Percentiles rank a stretch among this genome's conserved stretches.
Evolutionary conservation across 2,329 filamentous ascomycete species (phyloP).

Genomic region (Diplocarpon mali): DNA sequence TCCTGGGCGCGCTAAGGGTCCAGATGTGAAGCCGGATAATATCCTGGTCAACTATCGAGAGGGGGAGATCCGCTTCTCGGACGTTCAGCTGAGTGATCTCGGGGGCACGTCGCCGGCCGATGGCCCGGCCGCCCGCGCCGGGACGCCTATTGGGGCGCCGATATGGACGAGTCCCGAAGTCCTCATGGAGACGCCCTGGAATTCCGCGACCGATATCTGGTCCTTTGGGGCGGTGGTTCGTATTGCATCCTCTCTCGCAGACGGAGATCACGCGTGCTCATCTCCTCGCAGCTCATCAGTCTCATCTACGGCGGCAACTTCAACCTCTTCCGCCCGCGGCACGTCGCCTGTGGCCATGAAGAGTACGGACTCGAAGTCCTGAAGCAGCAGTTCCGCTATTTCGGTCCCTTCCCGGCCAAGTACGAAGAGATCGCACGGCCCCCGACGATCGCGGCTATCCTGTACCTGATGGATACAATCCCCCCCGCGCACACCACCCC

Average conservation of each 20-base stretch:
- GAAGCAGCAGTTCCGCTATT: slow-evolving; percentile 8
- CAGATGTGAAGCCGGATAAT: slow-evolving; percentile 26
- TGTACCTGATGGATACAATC: slow-evolving; percentile 7
- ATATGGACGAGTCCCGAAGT: slow-evolving; percentile 11
- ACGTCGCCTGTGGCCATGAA: slow-evolving; percentile 6
- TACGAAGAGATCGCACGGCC: slow-evolving; percentile 9
- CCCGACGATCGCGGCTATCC: slow-evolving; percentile 4
- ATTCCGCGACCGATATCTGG: slow-evolving; percentile 14
- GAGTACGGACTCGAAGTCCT: slow-evolving; percentile 12
- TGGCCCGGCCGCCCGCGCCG: slow-evolving; percentile 7
- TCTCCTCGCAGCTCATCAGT: slow-evolving; percentile 9
- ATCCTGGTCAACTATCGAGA: slow-evolving; percentile 13
- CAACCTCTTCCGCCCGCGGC: slow-evolving; percentile 7
- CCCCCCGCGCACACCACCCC: slow-evolving; percentile 19
- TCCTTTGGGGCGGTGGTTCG: slow-evolving; percentile 8
- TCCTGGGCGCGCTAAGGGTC: background rate
- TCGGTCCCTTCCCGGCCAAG: slow-evolving; percentile 6
- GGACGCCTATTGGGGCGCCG: slow-evolving; percentile 8
- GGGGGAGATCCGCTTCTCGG: slow-evolving; percentile 6
- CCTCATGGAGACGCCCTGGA: slow-evolving; percentile 8
- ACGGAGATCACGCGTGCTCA: background rate
- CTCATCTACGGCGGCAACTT: slow-evolving; percentile 14
- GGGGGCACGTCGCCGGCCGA: slow-evolving; percentile 10
- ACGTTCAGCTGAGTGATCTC: slow-evolving; percentile 6
- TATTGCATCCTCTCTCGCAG: background rate